These are phyloP conservation scores for Brassica nigra DNA, from an alignment of 345 rosid species.

Conservation along the genomic window DNA sequence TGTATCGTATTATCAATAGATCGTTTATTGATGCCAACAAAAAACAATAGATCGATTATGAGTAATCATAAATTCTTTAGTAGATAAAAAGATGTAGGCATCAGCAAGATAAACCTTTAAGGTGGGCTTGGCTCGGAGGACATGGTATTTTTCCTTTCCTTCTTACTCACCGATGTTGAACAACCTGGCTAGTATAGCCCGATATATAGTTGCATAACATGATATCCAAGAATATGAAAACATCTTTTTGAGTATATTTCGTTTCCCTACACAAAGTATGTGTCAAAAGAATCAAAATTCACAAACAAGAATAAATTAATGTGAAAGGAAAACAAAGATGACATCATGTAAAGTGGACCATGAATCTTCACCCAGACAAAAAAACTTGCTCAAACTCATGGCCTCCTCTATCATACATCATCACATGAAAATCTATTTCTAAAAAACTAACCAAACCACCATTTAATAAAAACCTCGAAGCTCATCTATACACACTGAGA, in stretches of 20 bases:
- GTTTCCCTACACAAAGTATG: conserved; percentile 7
- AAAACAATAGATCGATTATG: too few relatives aligned
- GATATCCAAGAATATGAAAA: not conserved
- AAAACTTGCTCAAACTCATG: conserved; percentile 28
- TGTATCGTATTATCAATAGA: not conserved
- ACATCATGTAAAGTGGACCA: conserved; percentile 15
- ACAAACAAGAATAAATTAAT: conserved; percentile 17
- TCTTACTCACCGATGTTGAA: not conserved
- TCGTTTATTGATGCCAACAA: too few relatives aligned
- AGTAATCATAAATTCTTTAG: too few relatives aligned
- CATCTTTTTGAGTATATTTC: conserved; percentile 13
- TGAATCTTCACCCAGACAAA: conserved; percentile 20
- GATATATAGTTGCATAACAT: not conserved
- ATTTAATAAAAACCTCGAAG: not conserved
- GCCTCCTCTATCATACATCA: conserved; percentile 24
- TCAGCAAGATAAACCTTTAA: not conserved
- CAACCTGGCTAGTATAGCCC: not conserved
- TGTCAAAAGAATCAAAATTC: conserved; percentile 28
- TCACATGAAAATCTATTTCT: not conserved
- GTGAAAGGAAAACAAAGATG: conserved; percentile 4
- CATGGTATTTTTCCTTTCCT: not conserved
- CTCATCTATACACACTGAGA: conserved; percentile 13
- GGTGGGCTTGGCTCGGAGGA: not conserved
- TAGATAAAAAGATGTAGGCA: not conserved
- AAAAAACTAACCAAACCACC: not conserved